Evolutionary conservation across 129 eudicot species (phyloP), one percentile per base, ranked within the genome.

Genomic region (Deinandra increscens): DNA sequence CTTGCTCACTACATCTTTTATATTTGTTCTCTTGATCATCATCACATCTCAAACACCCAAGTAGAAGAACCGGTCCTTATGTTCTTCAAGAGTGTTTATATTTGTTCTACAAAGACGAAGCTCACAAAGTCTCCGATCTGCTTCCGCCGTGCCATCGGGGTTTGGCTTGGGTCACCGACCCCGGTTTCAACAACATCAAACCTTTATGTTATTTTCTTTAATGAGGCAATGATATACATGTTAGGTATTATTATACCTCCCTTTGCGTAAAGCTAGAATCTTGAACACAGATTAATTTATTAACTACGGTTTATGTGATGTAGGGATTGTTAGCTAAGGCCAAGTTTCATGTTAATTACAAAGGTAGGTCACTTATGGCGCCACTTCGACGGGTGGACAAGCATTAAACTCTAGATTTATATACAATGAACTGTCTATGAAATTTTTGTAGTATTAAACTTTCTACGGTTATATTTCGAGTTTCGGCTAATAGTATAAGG

Each of bases 241-340:
- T n/a, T n/a, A n/a, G 1, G 31, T 26, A 26, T 26, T 22, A 54
- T n/a, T 34, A 36, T 36, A 6, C 18, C 63, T 18, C 44, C n/a
- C 60, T 51, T 39, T 36, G 15, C 1, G 33, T 60, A 72, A 59
- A 60, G 39, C 66, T n/a, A 9, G 48, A 74, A 46, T 66, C 68
- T 75, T 75, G 45, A 48, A 60, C 39, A 1, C 20, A n/a, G n/a
- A 46, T 49, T 66, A 20, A 37, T 60, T 5, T 12, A 64, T 59
- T 53, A 67, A 12, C 56, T 53, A 8, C 1, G 11, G 26, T 14
- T 48, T 69, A 71, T 68, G 11, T 12, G 23, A 51, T 34, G 41
- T 70, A 92, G 98, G 98, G 98, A 0, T 76, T 93, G 80, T 80
- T 93, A 85, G 98, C 95, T 0, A 92, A 89, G 84, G 96, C 96